These are phyloP conservation scores for Russula sp. DNA, from an alignment of 768 basidiomycete species.

Conservation along the genomic window DNA sequence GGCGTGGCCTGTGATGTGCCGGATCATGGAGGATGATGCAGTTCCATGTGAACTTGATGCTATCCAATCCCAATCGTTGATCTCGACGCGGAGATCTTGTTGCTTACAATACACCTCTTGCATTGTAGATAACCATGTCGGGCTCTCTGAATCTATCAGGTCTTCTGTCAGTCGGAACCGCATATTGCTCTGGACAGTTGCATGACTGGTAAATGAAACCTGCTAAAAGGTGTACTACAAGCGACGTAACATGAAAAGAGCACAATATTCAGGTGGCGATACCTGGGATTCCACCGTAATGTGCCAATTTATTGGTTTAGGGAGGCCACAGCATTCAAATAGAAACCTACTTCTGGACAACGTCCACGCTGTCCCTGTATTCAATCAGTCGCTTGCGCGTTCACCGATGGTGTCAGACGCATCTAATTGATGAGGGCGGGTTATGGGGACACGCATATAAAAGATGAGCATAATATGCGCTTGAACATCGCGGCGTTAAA, in stretches of 20 bases:
- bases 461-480: constrained; percentile 45
- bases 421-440: constrained; percentile 41
- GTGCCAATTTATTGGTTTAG: background rate
- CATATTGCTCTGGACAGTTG: constrained; percentile 81
- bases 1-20: too few relatives aligned
- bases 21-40: too few relatives aligned
- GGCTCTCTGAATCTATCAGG: constrained; percentile 89
- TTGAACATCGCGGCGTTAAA: constrained; percentile 99
- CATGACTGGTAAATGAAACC: constrained; percentile 5
- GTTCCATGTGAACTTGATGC: too few relatives aligned
- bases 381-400: constrained; percentile 97
- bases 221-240: background rate
- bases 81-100: constrained; percentile 92
- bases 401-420: constrained; percentile 99
- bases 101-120: constrained; percentile 86
- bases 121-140: constrained; percentile 99
- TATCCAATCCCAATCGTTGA: constrained; percentile 51
- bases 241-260: constrained; percentile 87
- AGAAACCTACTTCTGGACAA: constrained; percentile 73
- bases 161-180: constrained; percentile 97
- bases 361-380: constrained; percentile 97
- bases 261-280: constrained; percentile 97
- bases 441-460: constrained; percentile 11
- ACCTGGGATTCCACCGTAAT: constrained; percentile 92
- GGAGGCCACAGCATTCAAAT: background rate